Evolutionary conservation across 2,329 filamentous ascomycete species (phyloP).

Genomic region (Talaromyces atroroseus): DNA sequence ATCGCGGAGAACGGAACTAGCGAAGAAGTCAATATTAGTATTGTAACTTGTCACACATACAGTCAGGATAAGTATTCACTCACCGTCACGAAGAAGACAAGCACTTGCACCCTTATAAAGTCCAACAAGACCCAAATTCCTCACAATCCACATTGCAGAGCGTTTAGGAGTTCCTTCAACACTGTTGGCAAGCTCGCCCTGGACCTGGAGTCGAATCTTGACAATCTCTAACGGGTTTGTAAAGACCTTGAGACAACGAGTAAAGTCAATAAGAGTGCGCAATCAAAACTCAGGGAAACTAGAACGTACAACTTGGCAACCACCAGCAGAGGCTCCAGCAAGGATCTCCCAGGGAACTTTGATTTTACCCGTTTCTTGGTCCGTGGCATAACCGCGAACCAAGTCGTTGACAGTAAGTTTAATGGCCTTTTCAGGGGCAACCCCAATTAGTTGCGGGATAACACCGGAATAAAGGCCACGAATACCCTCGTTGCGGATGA

Average conservation of each 20-base stretch:
- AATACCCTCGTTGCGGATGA: constrained; percentile 86
- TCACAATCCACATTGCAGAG: constrained; percentile 96
- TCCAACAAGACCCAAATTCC: constrained; percentile 86
- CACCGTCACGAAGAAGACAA: constrained; percentile 78
- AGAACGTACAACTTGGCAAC: constrained; percentile 83
- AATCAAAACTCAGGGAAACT: background rate
- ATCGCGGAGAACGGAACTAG: constrained; percentile 91
- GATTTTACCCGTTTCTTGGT: constrained; percentile 69
- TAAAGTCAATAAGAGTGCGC: background rate
- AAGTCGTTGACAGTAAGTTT: constrained; percentile 98
- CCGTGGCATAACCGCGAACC: constrained; percentile 69
- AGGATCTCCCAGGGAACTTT: constrained; percentile 67
- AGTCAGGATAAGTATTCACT: constrained; percentile 23
- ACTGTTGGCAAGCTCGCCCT: constrained; percentile 89
- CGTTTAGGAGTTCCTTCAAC: constrained; percentile 77
- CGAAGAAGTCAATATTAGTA: constrained; percentile 17
- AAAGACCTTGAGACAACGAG: constrained; percentile 60
- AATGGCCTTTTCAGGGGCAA: constrained; percentile 98
- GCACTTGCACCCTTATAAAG: constrained; percentile 96
- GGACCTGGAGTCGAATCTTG: constrained; percentile 96
- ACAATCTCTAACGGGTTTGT: constrained; percentile 98
- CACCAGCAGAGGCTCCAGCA: constrained; percentile 84
- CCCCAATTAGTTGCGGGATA: constrained; percentile 88
- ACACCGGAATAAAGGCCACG: constrained; percentile 90
- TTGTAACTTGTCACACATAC: background rate